Base-by-base conservation (phyloP, 108 stramenopile species). In the Pseudonitzschia pungens region DNA sequence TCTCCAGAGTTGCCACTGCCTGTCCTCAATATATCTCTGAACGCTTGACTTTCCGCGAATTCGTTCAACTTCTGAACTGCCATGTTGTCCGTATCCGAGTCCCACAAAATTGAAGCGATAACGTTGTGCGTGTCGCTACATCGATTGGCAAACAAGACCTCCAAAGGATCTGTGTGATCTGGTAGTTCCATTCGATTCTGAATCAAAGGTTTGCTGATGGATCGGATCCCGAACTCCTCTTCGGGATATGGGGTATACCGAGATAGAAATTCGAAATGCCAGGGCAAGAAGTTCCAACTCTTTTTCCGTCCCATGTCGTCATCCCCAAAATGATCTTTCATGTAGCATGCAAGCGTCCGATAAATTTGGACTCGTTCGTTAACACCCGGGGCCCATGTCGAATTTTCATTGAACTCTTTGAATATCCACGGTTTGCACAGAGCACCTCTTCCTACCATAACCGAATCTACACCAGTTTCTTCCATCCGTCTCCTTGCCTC, bases 401-500 rank as follows among this genome's bases (percentile, higher is more conserved):
- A 0, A 18, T 58, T 53, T 8, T 54, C 55, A 29, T 42, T 31
- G 36, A 77, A 66, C 40, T 79, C 82, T 18, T 77, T 32, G 58
- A 83, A 83, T 20, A 83, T 74, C 82, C 82, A 83, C 15, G 84
- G 84, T 26, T 78, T 79, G 26, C 69, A 70, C 1, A 84, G 50
- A 2, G 84, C 84, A 14, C 81, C 84, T 65, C 84, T 54, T 21
- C 84, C 84, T 12, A 84, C 78, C 81, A 84, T 81, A 16, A 81
- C 70, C 3, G 70, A 54, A 60, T 79, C 78, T 2, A 76, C 82
- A 26, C 78, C 75, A 6, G 78, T 54, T 16, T 78, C 76, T 50
- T 67, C 76, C 24, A 81, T 79, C 28, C 78, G 43, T 31, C 74
- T 45, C 36, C 26, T 54, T 15, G 81, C 84, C 56, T 84, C 84